Evolutionary conservation across 2,329 filamentous ascomycete genomes (phyloP).

Genomic region (Arachnomyces sp.): DNA sequence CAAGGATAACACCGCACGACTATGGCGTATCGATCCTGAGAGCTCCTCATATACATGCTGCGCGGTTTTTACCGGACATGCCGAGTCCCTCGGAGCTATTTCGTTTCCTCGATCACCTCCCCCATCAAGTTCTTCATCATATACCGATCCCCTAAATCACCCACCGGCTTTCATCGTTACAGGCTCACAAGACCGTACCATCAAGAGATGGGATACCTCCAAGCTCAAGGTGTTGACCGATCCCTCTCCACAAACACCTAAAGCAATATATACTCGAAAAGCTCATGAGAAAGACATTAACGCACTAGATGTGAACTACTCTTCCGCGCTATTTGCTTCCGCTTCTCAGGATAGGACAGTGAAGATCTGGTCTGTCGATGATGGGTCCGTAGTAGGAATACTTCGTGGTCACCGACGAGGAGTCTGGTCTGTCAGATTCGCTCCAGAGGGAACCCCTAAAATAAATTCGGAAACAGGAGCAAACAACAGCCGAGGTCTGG

Average conservation of each 20-base stretch:
- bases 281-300: slow-evolving; percentile 99
- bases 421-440: slow-evolving; percentile 92
- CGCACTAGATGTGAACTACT: slow-evolving; percentile 72
- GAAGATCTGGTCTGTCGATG: slow-evolving; percentile 89
- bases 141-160: slow-evolving; percentile 65
- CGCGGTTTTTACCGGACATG: slow-evolving; percentile 79
- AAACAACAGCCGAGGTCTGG: slow-evolving; percentile 66
- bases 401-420: slow-evolving; percentile 87
- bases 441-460: slow-evolving; percentile 69
- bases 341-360: slow-evolving; percentile 95
- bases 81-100: slow-evolving; percentile 87
- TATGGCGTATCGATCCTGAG: slow-evolving; percentile 78
- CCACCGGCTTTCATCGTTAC: slow-evolving; percentile 82
- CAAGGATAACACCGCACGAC: slow-evolving; percentile 88
- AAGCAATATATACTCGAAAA: slow-evolving; percentile 77
- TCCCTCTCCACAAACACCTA: slow-evolving; percentile 26
- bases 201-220: slow-evolving; percentile 87
- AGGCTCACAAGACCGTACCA: slow-evolving; percentile 88
- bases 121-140: slow-evolving; percentile 60
- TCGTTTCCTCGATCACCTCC: slow-evolving; percentile 67
- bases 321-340: slow-evolving; percentile 78
- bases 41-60: slow-evolving; percentile 71
- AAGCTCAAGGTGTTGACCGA: slow-evolving; percentile 35
- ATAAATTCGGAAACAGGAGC: slow-evolving; percentile 64
- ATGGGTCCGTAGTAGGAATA: slow-evolving; percentile 85